These are phyloP conservation scores for Aspergillus brunneoviolaceus DNA, from an alignment of 2,329 filamentous ascomycete genomes.

Conservation along the genomic window DNA sequence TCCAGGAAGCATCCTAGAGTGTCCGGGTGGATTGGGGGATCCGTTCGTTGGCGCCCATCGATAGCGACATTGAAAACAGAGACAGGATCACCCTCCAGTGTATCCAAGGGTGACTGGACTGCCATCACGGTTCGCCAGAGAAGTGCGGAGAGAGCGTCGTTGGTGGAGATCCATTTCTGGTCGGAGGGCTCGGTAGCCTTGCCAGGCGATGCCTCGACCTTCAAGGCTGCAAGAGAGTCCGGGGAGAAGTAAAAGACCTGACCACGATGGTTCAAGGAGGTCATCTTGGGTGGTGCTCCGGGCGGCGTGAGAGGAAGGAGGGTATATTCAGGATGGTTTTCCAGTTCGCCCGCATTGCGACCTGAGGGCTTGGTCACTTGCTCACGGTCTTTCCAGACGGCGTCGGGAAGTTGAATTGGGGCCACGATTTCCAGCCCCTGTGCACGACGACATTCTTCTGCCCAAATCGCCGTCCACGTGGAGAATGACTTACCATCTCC, in stretches of 20 bases:
- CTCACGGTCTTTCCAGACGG: slow-evolving; percentile 32
- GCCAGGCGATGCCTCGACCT: slow-evolving; percentile 31
- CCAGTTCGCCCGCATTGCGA: slow-evolving; percentile 24
- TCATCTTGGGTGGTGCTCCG: slow-evolving; percentile 34
- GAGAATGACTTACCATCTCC: slow-evolving; percentile 37
- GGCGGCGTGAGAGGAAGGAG: slow-evolving; percentile 31
- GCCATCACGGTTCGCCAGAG: slow-evolving; percentile 36
- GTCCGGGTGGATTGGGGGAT: slow-evolving; percentile 35
- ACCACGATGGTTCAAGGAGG: slow-evolving; percentile 30
- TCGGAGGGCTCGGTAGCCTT: slow-evolving; percentile 28
- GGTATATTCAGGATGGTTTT: slow-evolving; percentile 35
- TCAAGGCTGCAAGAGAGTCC: slow-evolving; percentile 29
- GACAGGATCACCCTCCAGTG: slow-evolving; percentile 31
- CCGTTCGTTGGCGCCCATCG: slow-evolving; percentile 38
- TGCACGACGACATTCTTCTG: slow-evolving; percentile 36
- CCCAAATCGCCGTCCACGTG: slow-evolving; percentile 36
- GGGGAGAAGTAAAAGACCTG: slow-evolving; percentile 36
- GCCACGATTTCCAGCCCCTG: slow-evolving; percentile 26
- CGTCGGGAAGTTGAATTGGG: slow-evolving; percentile 26
- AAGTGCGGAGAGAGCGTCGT: slow-evolving; percentile 39
- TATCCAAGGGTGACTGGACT: slow-evolving; percentile 31
- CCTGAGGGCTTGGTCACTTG: slow-evolving; percentile 31
- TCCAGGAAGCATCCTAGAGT: slow-evolving; percentile 44
- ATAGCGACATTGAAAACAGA: slow-evolving; percentile 43
- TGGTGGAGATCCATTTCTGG: slow-evolving; percentile 32